Base-by-base conservation (phyloP, 768 basidiomycete genomes). In the Coprinopsis sp. region DNA sequence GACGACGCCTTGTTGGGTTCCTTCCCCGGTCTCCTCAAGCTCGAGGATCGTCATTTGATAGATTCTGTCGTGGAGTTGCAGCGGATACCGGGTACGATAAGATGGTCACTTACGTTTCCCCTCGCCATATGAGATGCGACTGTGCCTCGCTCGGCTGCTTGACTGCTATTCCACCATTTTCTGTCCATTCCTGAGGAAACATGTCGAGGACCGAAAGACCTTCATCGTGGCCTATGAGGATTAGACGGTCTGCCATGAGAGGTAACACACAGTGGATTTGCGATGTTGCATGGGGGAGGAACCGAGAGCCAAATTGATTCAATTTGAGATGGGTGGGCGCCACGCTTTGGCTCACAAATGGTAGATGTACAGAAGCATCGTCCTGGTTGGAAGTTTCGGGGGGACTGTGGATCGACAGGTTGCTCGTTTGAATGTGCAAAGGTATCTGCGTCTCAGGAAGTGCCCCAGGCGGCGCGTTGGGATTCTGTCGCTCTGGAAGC, bases 181-280 rank as follows among this genome's bases (percentile, higher is more conserved):
- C 81, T 19, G 68, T 68, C 79, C 78, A 83, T 51, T 85, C 83
- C 53, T 79, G 73, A 1, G 90, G 89, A 57, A 82, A 87, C 79
- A 89, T 82, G 57, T 92, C 84, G 39, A 92, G 64, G 5, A 91
- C 87, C 1, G 85, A 87, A 21, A 92, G 72, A 2, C 90, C 90
- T 48, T 82, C 74, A 51, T 88, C 84, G 47, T 87, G 84, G 3
- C 90, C 90, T 22, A 92, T 76, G 11, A 92, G 75, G n/a, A 92
- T 46, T 30, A 87, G 61, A 42, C 73, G 71, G 51, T 86, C 79
- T 16, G 74, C 74, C 30, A 79, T 67, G 18, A 92, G 58, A 6
- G 90, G 87, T 25, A 92, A 72, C 10, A 91, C 61, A 62, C 85
- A 84, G 46, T 81, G 79, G 50, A 92, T 91, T 25, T 77, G 87